Base-by-base conservation (phyloP, 805 yeast genomes). In the Yarrowia deformans region DNA sequence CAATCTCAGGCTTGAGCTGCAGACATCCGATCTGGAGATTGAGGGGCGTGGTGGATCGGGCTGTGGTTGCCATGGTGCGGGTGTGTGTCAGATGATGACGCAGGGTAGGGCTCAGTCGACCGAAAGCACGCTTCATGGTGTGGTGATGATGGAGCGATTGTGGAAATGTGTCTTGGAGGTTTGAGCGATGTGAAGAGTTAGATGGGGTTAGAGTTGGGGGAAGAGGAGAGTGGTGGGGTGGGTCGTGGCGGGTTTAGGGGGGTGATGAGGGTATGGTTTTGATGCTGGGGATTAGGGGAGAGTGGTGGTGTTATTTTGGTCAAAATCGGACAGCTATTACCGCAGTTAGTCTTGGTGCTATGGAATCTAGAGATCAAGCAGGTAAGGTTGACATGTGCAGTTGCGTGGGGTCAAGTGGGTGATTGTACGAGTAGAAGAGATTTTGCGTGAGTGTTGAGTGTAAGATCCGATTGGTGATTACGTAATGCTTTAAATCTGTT, bases 1-100 rank as follows among this genome's bases (percentile, higher is more conserved):
- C 66, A 5, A 60, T 60, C 40, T 60, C 66, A 19, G 66, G 66
- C 12, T 60, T 60, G 34, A 60, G 66, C 52, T 60, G 66, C 32
- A 60, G 29, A 45, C 52, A 43, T 9, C 66, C 66, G 13, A 60
- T 60, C 42, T 60, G 66, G 40, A 60, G 66, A 18, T 60, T 60
- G 29, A 60, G 52, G 19, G 66, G 66, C 13, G 42, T 35, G 16
- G 66, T 60, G 18, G 66, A 10, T 14, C 52, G 50, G 1, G 66
- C 66, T 1, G 66, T 60, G 14, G 66, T 60, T 13, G 66, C 66
- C 66, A 60, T 60, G 52, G 40, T 32, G 3, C 66, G 66, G 16
- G 40, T 2, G 1, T 6, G 35, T 6, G 48, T 29, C 39, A 42
- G 13, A 6, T 19, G 13, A 6, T 19, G 39, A n/a, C 29, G 39